Evolutionary conservation across 2,329 filamentous ascomycete genomes (phyloP), one percentile per base, ranked within the genome.

Genomic region (Colletotrichum cordylinicola): DNA sequence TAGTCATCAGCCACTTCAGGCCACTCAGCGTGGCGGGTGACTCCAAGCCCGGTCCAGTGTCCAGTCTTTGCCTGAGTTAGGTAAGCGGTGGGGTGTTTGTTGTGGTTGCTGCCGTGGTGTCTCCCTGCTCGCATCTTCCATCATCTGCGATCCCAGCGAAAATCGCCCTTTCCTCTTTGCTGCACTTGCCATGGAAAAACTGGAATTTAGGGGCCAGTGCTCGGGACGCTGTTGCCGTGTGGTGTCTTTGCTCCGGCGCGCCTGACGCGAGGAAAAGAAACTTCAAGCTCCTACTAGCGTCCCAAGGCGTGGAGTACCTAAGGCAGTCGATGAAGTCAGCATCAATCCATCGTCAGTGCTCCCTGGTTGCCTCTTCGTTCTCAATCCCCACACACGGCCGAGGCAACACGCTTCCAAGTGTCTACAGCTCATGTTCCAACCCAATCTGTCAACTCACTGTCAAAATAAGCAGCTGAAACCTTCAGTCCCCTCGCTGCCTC

Each of bases 1-100:
- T 33, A 65, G 52, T 67, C 64, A 21, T 72, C 64, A 75, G 73
- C 69, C 73, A 75, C 73, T 64, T 21, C 70, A 60, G 62, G 56
- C 64, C 39, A 24, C 21, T 24, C 55, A 55, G 39, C 65, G 70
- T 64, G 70, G 70, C 70, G 70, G 37, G 60, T 76, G 74, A 76
- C 74, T 35, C 64, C n/a, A 6, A 37, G 21, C 35, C 15, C 33
- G 29, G 9, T 31, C 68, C 43, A 21, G n/a, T 48, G 43, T 21
- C 43, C 43, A 21, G n/a, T 35, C 18, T 15, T 29, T 31, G 27
- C 60, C 48, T 16, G 5, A 52, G 39, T 58, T 58, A 65, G 71
- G 66, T 70, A 70, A 74, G 71, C 66, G 24, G 9, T n/a, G 55
- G 21, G 55, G 55, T 6, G 27, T 27, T 13, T 56, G 21, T 6